phyloP scores from a whole-genome alignment of 331 rosid species.

The Malus hybrid region DNA sequence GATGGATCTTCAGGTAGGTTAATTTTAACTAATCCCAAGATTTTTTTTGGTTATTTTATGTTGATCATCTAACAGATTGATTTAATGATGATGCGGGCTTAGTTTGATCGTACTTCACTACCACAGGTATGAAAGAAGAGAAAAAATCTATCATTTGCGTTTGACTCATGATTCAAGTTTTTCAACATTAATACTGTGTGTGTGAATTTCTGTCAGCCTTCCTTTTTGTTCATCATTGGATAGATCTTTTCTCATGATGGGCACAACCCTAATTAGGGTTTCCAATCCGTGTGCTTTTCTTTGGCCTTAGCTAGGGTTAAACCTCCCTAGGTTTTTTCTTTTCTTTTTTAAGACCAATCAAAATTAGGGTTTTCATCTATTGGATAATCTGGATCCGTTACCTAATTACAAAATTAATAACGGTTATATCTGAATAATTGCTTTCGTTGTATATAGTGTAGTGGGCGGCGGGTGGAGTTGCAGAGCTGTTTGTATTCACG shows the following conservation, averaged over 20 bases:
- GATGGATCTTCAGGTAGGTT: conserved; percentile 19
- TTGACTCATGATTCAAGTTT: conserved; percentile 11
- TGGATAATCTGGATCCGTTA: neutral
- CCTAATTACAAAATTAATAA: neutral
- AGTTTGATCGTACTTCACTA: too few relatives aligned
- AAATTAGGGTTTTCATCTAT: neutral
- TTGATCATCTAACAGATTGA: conserved; percentile 16
- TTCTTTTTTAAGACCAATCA: neutral
- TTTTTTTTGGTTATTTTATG: neutral
- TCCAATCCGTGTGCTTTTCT: neutral
- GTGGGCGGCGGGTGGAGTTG: neutral
- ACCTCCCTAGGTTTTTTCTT: neutral
- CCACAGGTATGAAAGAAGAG: neutral
- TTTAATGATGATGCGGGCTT: conserved; percentile 29
- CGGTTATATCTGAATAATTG: too few relatives aligned
- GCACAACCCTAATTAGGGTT: neutral
- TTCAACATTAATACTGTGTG: neutral
- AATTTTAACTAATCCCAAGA: neutral
- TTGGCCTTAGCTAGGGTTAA: conserved; percentile 11
- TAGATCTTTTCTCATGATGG: conserved; percentile 5
- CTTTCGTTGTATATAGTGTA: neutral
- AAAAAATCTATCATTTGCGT: conserved; percentile 24
- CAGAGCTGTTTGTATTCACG: conserved; percentile 1
- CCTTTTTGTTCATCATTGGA: conserved; percentile 19
- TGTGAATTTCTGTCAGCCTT: conserved; percentile 8